phyloP scores from a whole-genome alignment of 441 rosid genomes.

The Manihot esculenta region DNA sequence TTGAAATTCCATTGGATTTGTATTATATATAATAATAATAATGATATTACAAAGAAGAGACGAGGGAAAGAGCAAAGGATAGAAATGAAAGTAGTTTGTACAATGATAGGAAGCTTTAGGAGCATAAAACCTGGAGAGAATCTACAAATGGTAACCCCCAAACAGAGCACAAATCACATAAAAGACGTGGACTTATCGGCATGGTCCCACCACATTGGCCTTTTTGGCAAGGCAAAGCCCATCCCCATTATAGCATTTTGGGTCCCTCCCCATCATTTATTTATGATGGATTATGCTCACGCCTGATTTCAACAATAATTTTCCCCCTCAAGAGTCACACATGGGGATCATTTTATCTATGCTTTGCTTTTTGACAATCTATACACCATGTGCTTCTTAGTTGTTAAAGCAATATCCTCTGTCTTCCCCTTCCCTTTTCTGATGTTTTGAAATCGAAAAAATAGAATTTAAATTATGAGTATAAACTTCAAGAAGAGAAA shows the following conservation, averaged over 20 bases:
- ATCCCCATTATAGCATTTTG: slow-evolving; percentile 21
- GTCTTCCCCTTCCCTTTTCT: no score
- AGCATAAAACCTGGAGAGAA: slow-evolving; percentile 67
- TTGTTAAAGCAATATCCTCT: background rate
- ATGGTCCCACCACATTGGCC: slow-evolving; percentile 18
- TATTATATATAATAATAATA: background rate
- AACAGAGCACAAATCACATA: slow-evolving; percentile 17
- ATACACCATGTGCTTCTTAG: background rate
- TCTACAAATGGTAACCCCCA: slow-evolving; percentile 24
- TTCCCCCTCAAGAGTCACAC: background rate
- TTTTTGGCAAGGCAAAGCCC: background rate
- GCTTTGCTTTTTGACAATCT: slow-evolving; percentile 11
- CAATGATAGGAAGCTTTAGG: slow-evolving; percentile 51
- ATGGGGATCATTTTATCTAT: slow-evolving; percentile 15
- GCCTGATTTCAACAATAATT: slow-evolving; percentile 30
- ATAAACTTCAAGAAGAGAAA: no score
- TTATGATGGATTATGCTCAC: slow-evolving; percentile 59
- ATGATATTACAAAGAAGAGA: background rate
- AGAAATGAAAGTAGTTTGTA: no score
- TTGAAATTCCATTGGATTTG: no score
- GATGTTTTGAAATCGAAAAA: no score
- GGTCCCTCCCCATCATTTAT: slow-evolving; percentile 57
- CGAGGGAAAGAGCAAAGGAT: slow-evolving; percentile 5
- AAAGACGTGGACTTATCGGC: background rate
- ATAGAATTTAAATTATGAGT: no score